phyloP scores from a whole-genome alignment of 148 eudicot species.

The Chenopodium formosanum region DNA sequence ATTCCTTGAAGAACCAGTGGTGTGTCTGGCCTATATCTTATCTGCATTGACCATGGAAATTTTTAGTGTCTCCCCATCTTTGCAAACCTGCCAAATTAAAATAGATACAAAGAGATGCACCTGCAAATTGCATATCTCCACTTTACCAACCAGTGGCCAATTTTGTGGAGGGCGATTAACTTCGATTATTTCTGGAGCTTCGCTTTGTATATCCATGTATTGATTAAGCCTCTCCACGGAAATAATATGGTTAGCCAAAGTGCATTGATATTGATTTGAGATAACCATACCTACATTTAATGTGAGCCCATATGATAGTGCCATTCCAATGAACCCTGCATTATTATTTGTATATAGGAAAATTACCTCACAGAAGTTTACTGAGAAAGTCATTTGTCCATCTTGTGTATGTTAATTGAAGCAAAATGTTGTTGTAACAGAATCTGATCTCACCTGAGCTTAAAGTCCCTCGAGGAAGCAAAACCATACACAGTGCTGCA shows the following conservation, averaged over 20 bases:
- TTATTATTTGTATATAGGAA: neutral
- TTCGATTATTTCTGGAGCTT: constrained; percentile 76
- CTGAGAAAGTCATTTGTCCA: no score
- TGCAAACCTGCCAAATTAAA: no score
- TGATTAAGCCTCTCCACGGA: constrained; percentile 90
- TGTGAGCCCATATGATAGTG: constrained; percentile 83
- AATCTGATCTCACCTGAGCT: constrained; percentile 50
- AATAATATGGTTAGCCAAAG: constrained; percentile 62
- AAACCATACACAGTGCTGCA: constrained; percentile 78
- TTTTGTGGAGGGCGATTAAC: constrained; percentile 58
- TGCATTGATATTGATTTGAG: constrained; percentile 76
- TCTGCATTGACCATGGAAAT: constrained; percentile 34
- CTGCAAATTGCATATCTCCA: constrained; percentile 51
- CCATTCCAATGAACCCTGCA: constrained; percentile 94
- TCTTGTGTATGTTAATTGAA: no score
- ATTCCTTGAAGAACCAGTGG: constrained; percentile 73
- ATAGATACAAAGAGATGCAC: neutral
- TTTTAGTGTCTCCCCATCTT: neutral
- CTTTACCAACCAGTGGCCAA: constrained; percentile 76
- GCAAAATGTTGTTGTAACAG: no score
- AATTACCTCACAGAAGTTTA: no score
- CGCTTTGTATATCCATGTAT: constrained; percentile 80
- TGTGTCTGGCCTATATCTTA: constrained; percentile 57
- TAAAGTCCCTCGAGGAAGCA: constrained; percentile 78
- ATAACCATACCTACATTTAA: constrained; percentile 60